Evolutionary conservation across 768 basidiomycete species (phyloP), one percentile per base, ranked within the genome.

Genomic region (Postia placenta): DNA sequence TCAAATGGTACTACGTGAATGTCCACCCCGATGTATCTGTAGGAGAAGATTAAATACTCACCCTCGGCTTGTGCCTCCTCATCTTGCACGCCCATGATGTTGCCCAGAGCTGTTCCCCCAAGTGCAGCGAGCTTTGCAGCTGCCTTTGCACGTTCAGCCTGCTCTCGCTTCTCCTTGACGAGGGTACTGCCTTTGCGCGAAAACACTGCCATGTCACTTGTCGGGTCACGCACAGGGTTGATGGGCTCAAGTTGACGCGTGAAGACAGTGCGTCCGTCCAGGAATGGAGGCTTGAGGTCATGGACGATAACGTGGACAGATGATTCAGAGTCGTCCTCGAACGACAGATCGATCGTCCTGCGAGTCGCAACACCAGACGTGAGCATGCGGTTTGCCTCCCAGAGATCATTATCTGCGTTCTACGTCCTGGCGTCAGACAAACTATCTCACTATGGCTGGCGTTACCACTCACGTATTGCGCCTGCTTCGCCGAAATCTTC

Each of bases 341-440:
- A 93, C 60, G 98, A 94, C 20, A 94, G 74, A 62, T 99, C 93
- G 42, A 99, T 78, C 3, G 80, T 74, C 56, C 82, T 87, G 27
- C 89, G 85, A 7, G 89, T 90, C 1, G 91, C 89, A 17, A 97
- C 87, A 60, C 96, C 96, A 2, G 96, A 98, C 0, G 91, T 92
- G 9, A 92, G 74, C 87, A 99, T 94, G 61, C 95, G 89, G 62
- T 98, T 98, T 6, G 89, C 89, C 72, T 99, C 96, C 96, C 96
- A 99, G 11, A 95, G 71, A 60, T 99, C 96, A 60, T 96, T 98
- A 66, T 99, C 96, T 20, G 92, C 92, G 59, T 98, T 97, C 90
- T 94, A 61, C 3, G 51, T 6, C 17, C 5, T 37, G 22, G 54
- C 7, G 27, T 58, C 24, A 62, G 59, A 23, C 30, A n/a, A 7